These are phyloP conservation scores for Aspergillus sclerotiicarbonarius DNA, from an alignment of 495 filamentous ascomycete genomes.

Conservation along the genomic window DNA sequence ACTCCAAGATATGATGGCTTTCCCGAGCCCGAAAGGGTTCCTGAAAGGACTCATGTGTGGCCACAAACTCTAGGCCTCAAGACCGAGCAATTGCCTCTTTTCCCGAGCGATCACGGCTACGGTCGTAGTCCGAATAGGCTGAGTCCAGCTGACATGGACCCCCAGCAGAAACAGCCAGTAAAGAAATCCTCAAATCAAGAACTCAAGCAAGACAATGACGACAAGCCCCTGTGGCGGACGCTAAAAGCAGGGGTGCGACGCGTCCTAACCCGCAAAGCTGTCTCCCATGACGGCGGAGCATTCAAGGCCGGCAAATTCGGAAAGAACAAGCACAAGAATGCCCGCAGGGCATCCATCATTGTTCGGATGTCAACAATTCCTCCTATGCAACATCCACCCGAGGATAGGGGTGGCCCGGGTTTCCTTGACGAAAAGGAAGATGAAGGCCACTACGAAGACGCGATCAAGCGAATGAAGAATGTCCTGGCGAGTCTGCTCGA, in stretches of 20 bases:
- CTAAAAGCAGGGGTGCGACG: conserved; percentile 1
- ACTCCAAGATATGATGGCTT: background rate
- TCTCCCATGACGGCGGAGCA: background rate
- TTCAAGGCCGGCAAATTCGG: background rate
- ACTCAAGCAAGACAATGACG: background rate
- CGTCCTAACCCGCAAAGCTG: conserved; percentile 1
- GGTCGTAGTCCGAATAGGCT: background rate
- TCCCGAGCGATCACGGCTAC: background rate
- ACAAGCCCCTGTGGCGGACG: background rate
- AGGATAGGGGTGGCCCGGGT: background rate
- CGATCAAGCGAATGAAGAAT: conserved; percentile 2
- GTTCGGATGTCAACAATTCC: background rate
- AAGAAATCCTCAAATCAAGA: conserved; percentile 1
- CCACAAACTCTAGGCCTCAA: background rate
- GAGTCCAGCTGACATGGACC: background rate
- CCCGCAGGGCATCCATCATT: background rate
- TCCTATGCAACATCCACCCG: background rate
- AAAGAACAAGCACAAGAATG: background rate
- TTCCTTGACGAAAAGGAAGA: background rate
- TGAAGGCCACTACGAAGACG: conserved; percentile 1
- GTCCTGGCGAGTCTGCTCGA: background rate
- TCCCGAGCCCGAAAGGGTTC: background rate
- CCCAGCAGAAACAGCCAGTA: background rate
- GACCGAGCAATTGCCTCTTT: background rate
- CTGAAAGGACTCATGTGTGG: background rate